Conservation (phyloP, 176 grass and related monocot species). For the Oryza australiensis region DNA sequence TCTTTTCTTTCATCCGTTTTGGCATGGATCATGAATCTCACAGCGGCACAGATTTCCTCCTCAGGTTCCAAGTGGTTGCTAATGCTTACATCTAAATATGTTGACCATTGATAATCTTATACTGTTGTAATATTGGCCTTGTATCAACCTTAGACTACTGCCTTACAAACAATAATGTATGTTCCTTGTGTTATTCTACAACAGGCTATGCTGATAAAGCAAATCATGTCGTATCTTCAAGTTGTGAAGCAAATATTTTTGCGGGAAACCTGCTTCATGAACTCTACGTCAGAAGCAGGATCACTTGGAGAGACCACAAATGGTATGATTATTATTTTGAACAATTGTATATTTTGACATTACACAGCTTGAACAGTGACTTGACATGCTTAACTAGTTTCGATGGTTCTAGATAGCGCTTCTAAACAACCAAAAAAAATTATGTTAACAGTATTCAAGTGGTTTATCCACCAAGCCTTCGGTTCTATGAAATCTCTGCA, state of each 20-base stretch:
- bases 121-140: no score
- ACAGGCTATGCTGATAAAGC: constrained; percentile 52
- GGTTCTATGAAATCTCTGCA: no score
- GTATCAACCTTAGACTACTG: no score
- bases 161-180: neutral
- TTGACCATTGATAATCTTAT: neutral
- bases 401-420: neutral
- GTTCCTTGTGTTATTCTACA: constrained; percentile 57
- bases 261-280: constrained; percentile 53
- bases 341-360: constrained; percentile 22
- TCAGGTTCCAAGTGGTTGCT: neutral
- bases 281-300: constrained; percentile 40
- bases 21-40: neutral
- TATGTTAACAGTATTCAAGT: no score
- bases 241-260: constrained; percentile 54
- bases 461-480: no score
- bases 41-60: neutral
- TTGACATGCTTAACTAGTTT: neutral
- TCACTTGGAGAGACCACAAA: constrained; percentile 44
- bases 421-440: no score
- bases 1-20: neutral
- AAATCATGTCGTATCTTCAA: constrained; percentile 53
- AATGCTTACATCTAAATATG: neutral
- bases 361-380: neutral
- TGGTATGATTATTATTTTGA: constrained; percentile 40